These are phyloP conservation scores for Dionaea muscipula DNA, from an alignment of 179 eudicot species.

Conservation along the genomic window DNA sequence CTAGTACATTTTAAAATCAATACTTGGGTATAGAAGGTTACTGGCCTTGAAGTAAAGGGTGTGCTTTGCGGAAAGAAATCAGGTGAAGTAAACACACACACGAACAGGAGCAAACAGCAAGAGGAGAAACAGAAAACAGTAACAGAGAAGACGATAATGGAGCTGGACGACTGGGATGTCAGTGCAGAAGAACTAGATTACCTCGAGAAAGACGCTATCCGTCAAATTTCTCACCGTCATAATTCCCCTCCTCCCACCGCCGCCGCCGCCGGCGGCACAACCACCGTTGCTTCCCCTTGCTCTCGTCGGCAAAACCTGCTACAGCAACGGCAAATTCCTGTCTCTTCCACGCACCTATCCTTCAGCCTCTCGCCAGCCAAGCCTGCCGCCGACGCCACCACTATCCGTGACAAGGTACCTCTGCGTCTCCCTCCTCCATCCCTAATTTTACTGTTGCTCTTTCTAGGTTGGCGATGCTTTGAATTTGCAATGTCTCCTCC, in stretches of 20 bases:
- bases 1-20: too few species aligned
- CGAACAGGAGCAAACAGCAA: too few species aligned
- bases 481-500: neutral
- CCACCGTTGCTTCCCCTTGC: conserved; percentile 9
- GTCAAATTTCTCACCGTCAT: conserved; percentile 49
- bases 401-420: conserved; percentile 12
- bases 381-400: conserved; percentile 8
- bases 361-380: conserved; percentile 11
- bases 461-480: neutral
- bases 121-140: conserved; percentile 28
- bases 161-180: conserved; percentile 52
- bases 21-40: too few species aligned
- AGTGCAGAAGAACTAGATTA: conserved; percentile 56
- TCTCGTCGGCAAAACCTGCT: neutral
- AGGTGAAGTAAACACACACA: too few species aligned
- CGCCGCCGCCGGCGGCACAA: conserved; percentile 5
- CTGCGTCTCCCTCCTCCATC: neutral
- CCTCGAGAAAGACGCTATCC: conserved; percentile 59
- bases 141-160: conserved; percentile 13
- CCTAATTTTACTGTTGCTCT: neutral
- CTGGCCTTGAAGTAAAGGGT: too few species aligned
- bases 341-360: neutral
- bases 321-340: conserved; percentile 9
- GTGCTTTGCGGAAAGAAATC: too few species aligned
- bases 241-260: conserved; percentile 22